Percentiles rank a stretch among this genome's conserved stretches.
phyloP scores from a whole-genome alignment of 441 rosid species.

The Bruguiera hainesii region DNA sequence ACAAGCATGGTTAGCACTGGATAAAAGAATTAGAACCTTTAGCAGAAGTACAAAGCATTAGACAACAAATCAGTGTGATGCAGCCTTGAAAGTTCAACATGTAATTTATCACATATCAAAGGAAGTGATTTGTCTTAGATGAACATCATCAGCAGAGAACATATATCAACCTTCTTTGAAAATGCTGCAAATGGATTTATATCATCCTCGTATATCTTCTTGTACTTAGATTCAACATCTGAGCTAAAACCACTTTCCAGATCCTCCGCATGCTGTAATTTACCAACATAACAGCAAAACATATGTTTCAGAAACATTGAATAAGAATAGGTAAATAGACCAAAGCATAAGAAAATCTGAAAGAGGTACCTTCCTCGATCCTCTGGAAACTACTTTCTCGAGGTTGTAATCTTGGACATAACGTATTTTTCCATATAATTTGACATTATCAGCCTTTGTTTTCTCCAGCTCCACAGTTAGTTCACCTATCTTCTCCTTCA shows the following conservation, averaged over 20 bases:
- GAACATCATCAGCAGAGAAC: constrained; percentile 1
- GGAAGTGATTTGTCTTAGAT: too few species aligned
- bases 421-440: constrained; percentile 94
- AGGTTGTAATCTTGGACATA: constrained; percentile 93
- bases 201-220: constrained; percentile 97
- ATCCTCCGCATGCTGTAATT: constrained; percentile 72
- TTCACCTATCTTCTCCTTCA: constrained; percentile 83
- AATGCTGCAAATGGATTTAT: constrained; percentile 99
- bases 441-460: constrained; percentile 93
- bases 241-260: constrained; percentile 92
- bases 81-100: background rate
- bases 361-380: constrained; percentile 71
- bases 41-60: background rate
- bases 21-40: background rate
- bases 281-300: constrained; percentile 8
- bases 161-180: constrained; percentile 74
- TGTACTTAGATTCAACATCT: constrained; percentile 96
- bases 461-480: constrained; percentile 78
- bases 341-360: constrained; percentile 5
- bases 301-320: constrained; percentile 19
- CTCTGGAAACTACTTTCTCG: constrained; percentile 91
- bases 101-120: background rate
- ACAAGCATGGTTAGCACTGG: constrained; percentile 12
- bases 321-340: background rate
- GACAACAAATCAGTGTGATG: background rate